These are phyloP conservation scores for Solanum sejunctum DNA, from an alignment of 257 asterid species.

Conservation along the genomic window DNA sequence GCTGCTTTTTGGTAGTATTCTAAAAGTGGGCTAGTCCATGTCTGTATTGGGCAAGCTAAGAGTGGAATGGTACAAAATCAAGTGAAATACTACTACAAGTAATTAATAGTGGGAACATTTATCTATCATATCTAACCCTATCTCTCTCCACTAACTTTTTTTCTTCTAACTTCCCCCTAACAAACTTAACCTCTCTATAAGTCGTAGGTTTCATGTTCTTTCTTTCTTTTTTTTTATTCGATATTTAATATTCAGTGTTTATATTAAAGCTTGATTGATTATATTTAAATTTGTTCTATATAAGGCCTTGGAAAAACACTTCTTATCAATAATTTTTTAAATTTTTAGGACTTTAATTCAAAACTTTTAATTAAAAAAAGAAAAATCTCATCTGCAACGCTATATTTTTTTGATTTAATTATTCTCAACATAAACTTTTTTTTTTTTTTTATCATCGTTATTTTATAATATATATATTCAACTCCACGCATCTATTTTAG, in stretches of 20 bases:
- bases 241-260: rapidly evolving
- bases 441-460: background rate
- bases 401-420: too few relatives aligned
- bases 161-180: background rate
- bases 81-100: background rate
- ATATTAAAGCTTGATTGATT: too few relatives aligned
- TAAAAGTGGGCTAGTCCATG: slow-evolving; percentile 6
- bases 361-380: too few relatives aligned
- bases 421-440: background rate
- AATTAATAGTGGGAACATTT: background rate
- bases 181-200: background rate
- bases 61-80: slow-evolving; percentile 18
- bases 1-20: background rate
- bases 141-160: background rate
- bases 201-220: slow-evolving; percentile 13
- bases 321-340: too few relatives aligned
- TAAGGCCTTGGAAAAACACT: too few relatives aligned
- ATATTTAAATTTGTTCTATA: too few relatives aligned
- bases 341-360: too few relatives aligned
- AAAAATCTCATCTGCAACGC: too few relatives aligned
- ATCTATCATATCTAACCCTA: background rate
- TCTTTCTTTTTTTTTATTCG: background rate
- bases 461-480: background rate
- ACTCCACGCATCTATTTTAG: background rate
- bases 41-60: slow-evolving; percentile 24